Evolutionary conservation across 768 basidiomycete species (phyloP), one percentile per base, ranked within the genome.

Genomic region (Imleria badia): DNA sequence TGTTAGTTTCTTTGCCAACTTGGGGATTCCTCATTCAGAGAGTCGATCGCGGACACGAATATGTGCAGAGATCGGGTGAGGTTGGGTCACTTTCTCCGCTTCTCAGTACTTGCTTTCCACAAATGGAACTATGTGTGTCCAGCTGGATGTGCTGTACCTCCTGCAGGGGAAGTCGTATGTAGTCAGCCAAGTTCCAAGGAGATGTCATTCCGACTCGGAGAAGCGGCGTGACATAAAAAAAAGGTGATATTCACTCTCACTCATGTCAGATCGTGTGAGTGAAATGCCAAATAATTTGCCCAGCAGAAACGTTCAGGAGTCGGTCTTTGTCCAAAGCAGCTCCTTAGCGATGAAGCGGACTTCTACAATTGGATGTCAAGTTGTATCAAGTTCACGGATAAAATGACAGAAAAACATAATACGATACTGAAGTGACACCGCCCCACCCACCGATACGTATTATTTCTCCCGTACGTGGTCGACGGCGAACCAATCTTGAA

Each of bases 21-120:
- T 53, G 31, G 30, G 19, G 17, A 45, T 56, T 36, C 48, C 48
- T 23, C 29, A 29, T 58, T 38, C 48, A 56, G 54, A 26, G 41
- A 20, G 40, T 31, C 13, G 17, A 54, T 7, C 11, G 14, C 34
- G 41, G n/a, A 31, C 35, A 50, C 11, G 22, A 13, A 38, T 22
- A 26, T 5, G 6, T 15, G 20, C 22, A 31, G 9, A n/a, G 10
- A 8, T 14, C 26, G 15, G n/a, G 33, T 42, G 33, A 26, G 10
- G 33, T 26, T 39, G 31, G 15, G 17, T 36, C 23, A 5, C 31
- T 14, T 46, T n/a, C 35, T 41, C 33, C 39, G 5, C 26, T 12
- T 41, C 49, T 29, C 26, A 26, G 26, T 26, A n/a, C n/a, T 31
- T 36, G 31, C 11, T 52, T 52, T 41, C 52, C 52, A 19, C 45